phyloP scores from a whole-genome alignment of 2,329 filamentous ascomycete species.

The Cadophora sp. region DNA sequence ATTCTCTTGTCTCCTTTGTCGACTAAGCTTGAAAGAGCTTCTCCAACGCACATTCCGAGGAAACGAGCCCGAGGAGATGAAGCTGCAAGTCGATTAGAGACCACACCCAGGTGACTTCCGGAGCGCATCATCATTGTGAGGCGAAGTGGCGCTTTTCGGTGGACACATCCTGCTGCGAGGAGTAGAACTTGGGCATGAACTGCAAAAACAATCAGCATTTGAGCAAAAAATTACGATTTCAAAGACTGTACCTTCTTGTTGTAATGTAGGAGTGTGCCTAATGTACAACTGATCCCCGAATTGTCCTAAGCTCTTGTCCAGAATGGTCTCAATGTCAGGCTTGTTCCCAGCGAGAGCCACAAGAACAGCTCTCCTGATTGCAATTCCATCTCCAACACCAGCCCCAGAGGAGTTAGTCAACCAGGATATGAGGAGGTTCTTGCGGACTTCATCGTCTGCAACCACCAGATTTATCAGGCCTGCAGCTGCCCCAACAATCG shows the following conservation, averaged over 20 bases:
- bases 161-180: conserved; percentile 77
- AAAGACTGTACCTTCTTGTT: conserved; percentile 77
- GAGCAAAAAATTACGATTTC: not conserved
- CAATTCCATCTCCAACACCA: conserved; percentile 67
- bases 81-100: conserved; percentile 85
- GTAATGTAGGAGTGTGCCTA: conserved; percentile 80
- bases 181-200: conserved; percentile 82
- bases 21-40: conserved; percentile 64
- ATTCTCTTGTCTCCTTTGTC: conserved; percentile 75
- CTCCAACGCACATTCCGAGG: conserved; percentile 87
- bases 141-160: conserved; percentile 69
- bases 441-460: conserved; percentile 55
- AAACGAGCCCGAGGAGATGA: conserved; percentile 79
- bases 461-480: conserved; percentile 61
- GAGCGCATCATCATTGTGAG: conserved; percentile 75
- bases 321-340: conserved; percentile 58
- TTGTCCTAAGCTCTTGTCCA: conserved; percentile 73
- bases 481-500: conserved; percentile 63
- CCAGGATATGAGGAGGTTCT: conserved; percentile 66
- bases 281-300: conserved; percentile 91
- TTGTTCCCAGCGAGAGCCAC: conserved; percentile 61
- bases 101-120: conserved; percentile 73
- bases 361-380: conserved; percentile 71
- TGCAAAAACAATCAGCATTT: conserved; percentile 47
- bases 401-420: conserved; percentile 68